Evolutionary conservation across 805 yeast genomes (phyloP), one percentile per base, ranked within the genome.

Genomic region (Priceomyces haplophilus): DNA sequence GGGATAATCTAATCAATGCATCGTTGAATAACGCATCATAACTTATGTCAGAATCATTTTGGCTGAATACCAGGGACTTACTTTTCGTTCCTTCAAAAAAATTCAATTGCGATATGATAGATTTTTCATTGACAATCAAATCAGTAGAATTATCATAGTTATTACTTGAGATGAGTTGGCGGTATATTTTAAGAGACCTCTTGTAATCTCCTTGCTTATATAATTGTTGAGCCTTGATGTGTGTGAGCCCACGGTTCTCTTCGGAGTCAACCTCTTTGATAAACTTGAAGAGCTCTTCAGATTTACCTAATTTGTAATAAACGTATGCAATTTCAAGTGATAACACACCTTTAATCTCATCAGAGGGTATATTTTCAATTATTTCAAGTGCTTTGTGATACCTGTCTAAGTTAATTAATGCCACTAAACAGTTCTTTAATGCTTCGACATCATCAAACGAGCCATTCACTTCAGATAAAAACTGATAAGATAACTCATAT

Each of bases 1-100:
- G 64, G 7, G 72, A 66, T 37, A 82, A 56, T 38, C 64, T 61
- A 30, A 78, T 71, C 45, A 80, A 64, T 0, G 88, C 80, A 7
- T 69, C 65, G 62, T 85, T 85, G 67, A 82, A 84, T 3, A 71
- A 55, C 41, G 71, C 70, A 54, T 85, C 91, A 53, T 83, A 82
- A 7, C 46, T 51, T n/a, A 42, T 42, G 13, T 45, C 48, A 12
- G 25, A 24, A 27, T 38, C 38, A 20, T 23, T 41, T 16, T 25
- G 24, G 3, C 24, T 31, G 8, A 40, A 40, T 23, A 41, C 36
- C 10, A 24, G 21, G n/a, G 44, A 29, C 3, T 8, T 16, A 4
- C 18, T 25, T 20, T 6, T 31, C n/a, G 7, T 35, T 15, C 17
- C 38, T 21, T 36, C 55, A 38, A 57, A 36, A 34, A 51, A 45